These are phyloP conservation scores for Blastobotrys robertii DNA, from an alignment of 805 yeast species.

Conservation along the genomic window DNA sequence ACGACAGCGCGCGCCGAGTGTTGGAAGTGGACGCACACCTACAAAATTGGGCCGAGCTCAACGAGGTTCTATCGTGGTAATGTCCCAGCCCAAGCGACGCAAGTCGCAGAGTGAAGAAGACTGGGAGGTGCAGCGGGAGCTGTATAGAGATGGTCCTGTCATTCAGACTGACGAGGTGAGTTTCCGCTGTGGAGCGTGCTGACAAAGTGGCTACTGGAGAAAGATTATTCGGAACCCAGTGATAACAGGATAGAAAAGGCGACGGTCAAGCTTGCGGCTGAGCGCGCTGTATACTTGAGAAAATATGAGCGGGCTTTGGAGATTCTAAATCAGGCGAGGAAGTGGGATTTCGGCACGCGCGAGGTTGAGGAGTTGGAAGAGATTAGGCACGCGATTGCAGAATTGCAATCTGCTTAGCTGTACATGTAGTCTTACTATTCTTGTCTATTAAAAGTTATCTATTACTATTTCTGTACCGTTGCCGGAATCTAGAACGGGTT, in stretches of 20 bases:
- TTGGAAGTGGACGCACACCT: too few species aligned
- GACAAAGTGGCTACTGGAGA: conserved; percentile 9
- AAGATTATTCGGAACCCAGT: conserved; percentile 2
- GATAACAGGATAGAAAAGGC: conserved; percentile 45
- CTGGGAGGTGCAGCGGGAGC: conserved; percentile 40
- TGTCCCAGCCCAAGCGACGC: conserved; percentile 31
- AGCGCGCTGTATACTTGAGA: conserved; percentile 48
- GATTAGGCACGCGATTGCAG: conserved; percentile 34
- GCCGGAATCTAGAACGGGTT: not conserved
- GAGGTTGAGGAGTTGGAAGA: conserved; percentile 43
- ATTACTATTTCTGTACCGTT: not conserved
- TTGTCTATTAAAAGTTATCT: not conserved
- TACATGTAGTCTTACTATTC: not conserved
- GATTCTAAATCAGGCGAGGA: conserved; percentile 28
- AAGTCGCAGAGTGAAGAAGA: conserved; percentile 66
- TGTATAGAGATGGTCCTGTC: conserved; percentile 42
- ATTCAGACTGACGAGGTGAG: conserved; percentile 13
- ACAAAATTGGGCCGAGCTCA: too few species aligned
- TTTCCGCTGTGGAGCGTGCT: not conserved
- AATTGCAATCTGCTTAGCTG: conserved; percentile 13
- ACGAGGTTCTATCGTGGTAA: not conserved
- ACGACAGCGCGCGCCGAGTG: too few species aligned
- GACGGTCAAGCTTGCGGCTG: conserved; percentile 48
- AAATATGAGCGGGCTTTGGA: conserved; percentile 44
- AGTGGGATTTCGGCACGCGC: conserved; percentile 37